These are phyloP conservation scores for Phytophthora chlamydospora DNA, from an alignment of 352 stramenopile species.

Conservation along the genomic window DNA sequence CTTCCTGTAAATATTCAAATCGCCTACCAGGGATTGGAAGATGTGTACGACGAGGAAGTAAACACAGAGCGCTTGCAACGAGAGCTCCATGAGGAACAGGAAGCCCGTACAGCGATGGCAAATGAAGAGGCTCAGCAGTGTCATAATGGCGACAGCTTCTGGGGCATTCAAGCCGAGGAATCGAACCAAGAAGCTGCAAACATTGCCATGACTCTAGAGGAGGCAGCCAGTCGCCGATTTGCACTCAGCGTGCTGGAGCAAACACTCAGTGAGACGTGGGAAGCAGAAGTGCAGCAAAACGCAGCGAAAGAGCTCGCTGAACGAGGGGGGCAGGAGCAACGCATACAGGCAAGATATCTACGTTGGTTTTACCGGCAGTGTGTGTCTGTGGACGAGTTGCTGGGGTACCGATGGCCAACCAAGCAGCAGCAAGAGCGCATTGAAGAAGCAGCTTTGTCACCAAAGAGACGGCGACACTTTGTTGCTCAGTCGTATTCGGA, in stretches of 20 bases:
- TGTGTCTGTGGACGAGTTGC: constrained; percentile 58
- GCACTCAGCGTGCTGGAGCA: constrained; percentile 33
- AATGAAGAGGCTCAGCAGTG: constrained; percentile 51
- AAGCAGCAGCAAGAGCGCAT: constrained; percentile 33
- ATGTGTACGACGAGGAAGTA: constrained; percentile 17
- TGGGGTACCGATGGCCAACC: constrained; percentile 58
- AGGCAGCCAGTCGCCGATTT: constrained; percentile 43
- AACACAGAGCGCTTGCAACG: constrained; percentile 26
- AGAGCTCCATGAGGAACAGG: constrained; percentile 35
- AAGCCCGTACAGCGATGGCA: constrained; percentile 41
- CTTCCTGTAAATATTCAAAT: constrained; percentile 1
- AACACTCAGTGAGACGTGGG: constrained; percentile 41
- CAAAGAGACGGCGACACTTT: constrained; percentile 9
- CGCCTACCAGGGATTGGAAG: constrained; percentile 18
- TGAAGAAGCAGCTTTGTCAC: constrained; percentile 8
- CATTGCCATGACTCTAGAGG: constrained; percentile 45
- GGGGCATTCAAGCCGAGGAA: constrained; percentile 69
- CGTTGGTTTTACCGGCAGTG: constrained; percentile 70
- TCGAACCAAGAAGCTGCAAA: constrained; percentile 36
- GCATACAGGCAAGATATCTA: constrained; percentile 53
- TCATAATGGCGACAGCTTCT: constrained; percentile 55
- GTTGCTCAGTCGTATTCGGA: constrained; percentile 1
- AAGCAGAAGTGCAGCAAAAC: constrained; percentile 31
- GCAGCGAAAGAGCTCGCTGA: constrained; percentile 18
- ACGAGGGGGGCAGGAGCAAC: constrained; percentile 42